Evolutionary conservation across 192 early-diverging fungal species (phyloP), one percentile per base, ranked within the genome.

Genomic region (Coemansia sp.): DNA sequence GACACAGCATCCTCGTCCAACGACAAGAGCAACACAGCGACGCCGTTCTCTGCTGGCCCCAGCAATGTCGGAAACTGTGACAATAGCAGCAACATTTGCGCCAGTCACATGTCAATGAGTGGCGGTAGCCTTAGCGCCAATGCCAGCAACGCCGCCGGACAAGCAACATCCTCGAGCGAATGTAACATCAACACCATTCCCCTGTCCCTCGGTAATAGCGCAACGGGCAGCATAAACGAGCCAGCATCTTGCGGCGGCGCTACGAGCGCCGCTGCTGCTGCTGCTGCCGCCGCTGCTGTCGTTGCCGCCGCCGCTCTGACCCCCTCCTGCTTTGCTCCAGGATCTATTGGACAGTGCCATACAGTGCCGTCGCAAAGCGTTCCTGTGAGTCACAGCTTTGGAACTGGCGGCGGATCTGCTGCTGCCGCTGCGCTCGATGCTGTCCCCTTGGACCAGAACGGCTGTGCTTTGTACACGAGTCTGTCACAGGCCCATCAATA

Each of bases 401-500:
- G 42, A 19, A 23, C 19, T 8, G 34, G 34, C 34, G 5, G 34
- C 34, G 31, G 44, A 9, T n/a, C n/a, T n/a, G n/a, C n/a, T n/a
- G n/a, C n/a, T n/a, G n/a, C n/a, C n/a, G 41, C 57, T n/a, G 30
- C 42, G 4, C 25, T 64, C 1, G 52, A 55, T 4, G 30, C 61
- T 2, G 41, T 63, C n/a, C 27, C 52, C 2, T 31, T 63, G 8
- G 62, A 57, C 34, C 62, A 64, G 3, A 44, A 55, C 38, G 53
- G 41, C 10, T 50, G 50, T 22, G 37, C 53, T 31, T 34, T 63
- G 19, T 63, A 63, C 28, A 23, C 50, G 10, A 28, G 25, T 15
- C n/a, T 54, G 25, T 30, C 52, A 5, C 52, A 54, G 29, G 17
- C 17, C 5, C 52, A 54, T 30, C 11, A 50, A 9, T 25, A 5